Evolutionary conservation across 2,329 filamentous ascomycete genomes (phyloP).

Genomic region (Diaporthe australafricana): DNA sequence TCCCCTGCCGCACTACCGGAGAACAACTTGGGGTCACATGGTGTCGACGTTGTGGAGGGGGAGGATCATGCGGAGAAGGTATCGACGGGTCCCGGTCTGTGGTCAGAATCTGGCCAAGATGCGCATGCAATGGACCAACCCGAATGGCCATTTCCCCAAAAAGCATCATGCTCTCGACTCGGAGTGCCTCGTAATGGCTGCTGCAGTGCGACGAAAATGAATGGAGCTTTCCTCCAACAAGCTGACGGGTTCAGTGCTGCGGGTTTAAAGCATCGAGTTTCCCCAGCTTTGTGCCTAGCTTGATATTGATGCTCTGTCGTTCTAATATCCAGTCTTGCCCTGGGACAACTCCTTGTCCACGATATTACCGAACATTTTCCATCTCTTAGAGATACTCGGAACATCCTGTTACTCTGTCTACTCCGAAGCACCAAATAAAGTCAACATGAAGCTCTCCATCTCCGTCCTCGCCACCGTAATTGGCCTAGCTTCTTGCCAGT

Average conservation of each 20-base stretch:
- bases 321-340: not conserved
- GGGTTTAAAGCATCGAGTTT: not conserved
- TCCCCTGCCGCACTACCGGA: not conserved
- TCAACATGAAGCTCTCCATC: conserved; percentile 25
- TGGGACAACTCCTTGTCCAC: not conserved
- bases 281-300: not conserved
- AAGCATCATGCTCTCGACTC: not conserved
- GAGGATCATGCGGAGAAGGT: conserved; percentile 20
- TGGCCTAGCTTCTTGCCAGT: conserved; percentile 25
- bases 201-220: conserved; percentile 18
- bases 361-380: not conserved
- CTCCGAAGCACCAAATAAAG: too few species aligned
- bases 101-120: not conserved
- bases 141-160: conserved; percentile 15
- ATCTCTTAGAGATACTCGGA: too few species aligned
- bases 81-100: conserved; percentile 8
- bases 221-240: too few species aligned
- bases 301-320: not conserved
- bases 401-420: not conserved
- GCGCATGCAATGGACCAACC: not conserved
- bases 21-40: conserved; percentile 2
- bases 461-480: not conserved
- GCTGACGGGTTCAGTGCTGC: not conserved
- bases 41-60: conserved; percentile 16
- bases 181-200: conserved; percentile 12